Evolutionary conservation across 352 stramenopile genomes (phyloP).

Genomic region (Lagenidium giganteum): DNA sequence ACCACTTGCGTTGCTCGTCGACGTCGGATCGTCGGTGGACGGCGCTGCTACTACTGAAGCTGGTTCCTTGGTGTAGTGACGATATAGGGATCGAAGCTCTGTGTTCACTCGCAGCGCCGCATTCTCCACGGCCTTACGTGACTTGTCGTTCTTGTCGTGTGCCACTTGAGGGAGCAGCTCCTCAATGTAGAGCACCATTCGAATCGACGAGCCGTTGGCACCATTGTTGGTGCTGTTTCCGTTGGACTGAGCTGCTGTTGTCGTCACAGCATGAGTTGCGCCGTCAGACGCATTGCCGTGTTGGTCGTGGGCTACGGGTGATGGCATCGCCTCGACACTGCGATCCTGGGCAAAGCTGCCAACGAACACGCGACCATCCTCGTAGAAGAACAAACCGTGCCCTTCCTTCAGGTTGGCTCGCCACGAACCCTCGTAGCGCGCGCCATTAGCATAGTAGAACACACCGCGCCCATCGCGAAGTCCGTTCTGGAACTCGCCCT

Average conservation of each 20-base stretch:
- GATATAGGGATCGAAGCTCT: slow-evolving; percentile 53
- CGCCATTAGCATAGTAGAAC: slow-evolving; percentile 87
- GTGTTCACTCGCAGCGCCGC: slow-evolving; percentile 55
- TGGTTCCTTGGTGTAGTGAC: slow-evolving; percentile 35
- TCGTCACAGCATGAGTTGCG: no score
- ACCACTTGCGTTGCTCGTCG: slow-evolving; percentile 1
- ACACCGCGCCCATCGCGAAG: slow-evolving; percentile 58
- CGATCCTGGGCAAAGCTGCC: slow-evolving; percentile 43
- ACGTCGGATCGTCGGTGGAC: not conserved
- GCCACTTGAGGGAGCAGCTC: slow-evolving; percentile 26
- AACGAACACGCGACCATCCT: slow-evolving; percentile 56
- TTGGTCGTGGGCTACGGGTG: slow-evolving; percentile 1
- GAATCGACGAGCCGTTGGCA: slow-evolving; percentile 1
- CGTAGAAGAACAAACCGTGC: slow-evolving; percentile 62
- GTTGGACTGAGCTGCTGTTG: no score
- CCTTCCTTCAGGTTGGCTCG: slow-evolving; percentile 73
- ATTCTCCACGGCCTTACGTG: slow-evolving; percentile 41
- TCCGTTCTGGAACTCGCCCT: slow-evolving; percentile 67
- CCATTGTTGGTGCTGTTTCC: not conserved
- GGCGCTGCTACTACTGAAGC: slow-evolving; percentile 4
- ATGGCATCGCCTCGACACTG: slow-evolving; percentile 16
- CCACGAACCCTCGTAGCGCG: slow-evolving; percentile 83
- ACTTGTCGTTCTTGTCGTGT: slow-evolving; percentile 39
- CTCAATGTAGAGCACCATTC: slow-evolving; percentile 52
- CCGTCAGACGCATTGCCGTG: no score